phyloP scores from a whole-genome alignment of 176 grass and related monocot species.

The Dendrocalamus sinicus region DNA sequence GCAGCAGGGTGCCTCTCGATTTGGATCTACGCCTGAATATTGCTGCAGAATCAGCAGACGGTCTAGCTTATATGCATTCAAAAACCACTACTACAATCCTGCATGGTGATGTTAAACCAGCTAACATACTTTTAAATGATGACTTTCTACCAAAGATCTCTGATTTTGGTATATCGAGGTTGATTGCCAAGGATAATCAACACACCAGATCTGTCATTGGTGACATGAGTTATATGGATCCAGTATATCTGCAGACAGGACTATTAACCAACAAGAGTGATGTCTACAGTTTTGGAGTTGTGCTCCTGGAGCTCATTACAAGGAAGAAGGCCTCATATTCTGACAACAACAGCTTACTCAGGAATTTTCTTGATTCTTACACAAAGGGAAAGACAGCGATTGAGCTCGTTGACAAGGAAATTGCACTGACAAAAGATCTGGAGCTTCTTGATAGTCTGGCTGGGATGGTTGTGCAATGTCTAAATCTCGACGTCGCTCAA shows the following conservation, averaged over 20 bases:
- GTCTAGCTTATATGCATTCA: background rate
- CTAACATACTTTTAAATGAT: slow-evolving; percentile 40
- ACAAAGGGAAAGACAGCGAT: background rate
- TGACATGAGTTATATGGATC: slow-evolving; percentile 34
- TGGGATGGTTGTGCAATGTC: slow-evolving; percentile 17
- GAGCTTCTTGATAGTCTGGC: slow-evolving; percentile 9
- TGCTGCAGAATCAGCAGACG: background rate
- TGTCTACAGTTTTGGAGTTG: slow-evolving; percentile 47
- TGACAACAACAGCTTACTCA: background rate
- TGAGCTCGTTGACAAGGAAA: slow-evolving; percentile 43
- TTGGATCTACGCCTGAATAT: background rate
- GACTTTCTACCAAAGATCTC: background rate
- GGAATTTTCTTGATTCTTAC: slow-evolving; percentile 8
- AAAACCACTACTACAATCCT: background rate
- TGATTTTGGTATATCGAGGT: slow-evolving; percentile 30
- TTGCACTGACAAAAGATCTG: background rate
- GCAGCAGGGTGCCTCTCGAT: background rate
- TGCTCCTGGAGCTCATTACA: slow-evolving; percentile 36
- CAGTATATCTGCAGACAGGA: slow-evolving; percentile 7
- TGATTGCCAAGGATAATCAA: background rate
- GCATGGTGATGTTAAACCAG: slow-evolving; percentile 40
- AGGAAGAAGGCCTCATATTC: slow-evolving; percentile 19
- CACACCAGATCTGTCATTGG: slow-evolving; percentile 3
- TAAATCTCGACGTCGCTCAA: slow-evolving; percentile 22
- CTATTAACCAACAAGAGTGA: slow-evolving; percentile 38